Evolutionary conservation across 768 basidiomycete species (phyloP), one percentile per base, ranked within the genome.

Genomic region (Cyathus striatus): DNA sequence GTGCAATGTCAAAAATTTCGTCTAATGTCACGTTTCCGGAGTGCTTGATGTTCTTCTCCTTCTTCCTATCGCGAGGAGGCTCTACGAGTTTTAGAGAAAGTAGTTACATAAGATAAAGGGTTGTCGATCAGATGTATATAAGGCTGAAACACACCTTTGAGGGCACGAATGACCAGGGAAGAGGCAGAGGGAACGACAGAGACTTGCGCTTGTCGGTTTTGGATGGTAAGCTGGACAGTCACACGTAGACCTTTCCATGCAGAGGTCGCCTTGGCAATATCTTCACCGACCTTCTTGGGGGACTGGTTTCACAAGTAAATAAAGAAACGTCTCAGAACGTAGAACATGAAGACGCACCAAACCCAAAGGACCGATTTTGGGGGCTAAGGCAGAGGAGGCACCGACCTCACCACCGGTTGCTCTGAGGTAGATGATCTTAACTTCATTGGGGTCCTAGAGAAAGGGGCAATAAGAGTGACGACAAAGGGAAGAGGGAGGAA

Each of bases 21-120:
- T 95, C 92, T 44, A 97, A 75, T 44, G 92, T 60, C 52, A 99
- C 78, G 75, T 97, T 98, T 47, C 96, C 96, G 49, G 70, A 69
- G 79, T 98, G 96, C 70, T 97, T 97, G 75, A 99, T 96, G 79
- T 98, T 99, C 79, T 99, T 99, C 81, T 99, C 95, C 83, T 99
- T 99, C 72, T 99, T 99, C 52, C 96, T 86, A 73, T 99, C 96
- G 59, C 96, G 91, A 55, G 93, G 92, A 51, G 96, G 93, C 76
- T 98, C 95, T 95, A 63, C 3, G 58, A 14, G 42, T n/a, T n/a
- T n/a, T n/a, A n/a, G n/a, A n/a, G n/a, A n/a, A n/a, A n/a, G n/a
- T n/a, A n/a, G n/a, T n/a, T n/a, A n/a, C 42, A 12, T 41, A 32
- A 49, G 42, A 16, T 36, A 21, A 32, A 14, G 6, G 24, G 21